Percentiles rank a stretch among this genome's conserved stretches.
phyloP scores from a whole-genome alignment of 2,329 filamentous ascomycete species.

The Monilinia fructigena region DNA sequence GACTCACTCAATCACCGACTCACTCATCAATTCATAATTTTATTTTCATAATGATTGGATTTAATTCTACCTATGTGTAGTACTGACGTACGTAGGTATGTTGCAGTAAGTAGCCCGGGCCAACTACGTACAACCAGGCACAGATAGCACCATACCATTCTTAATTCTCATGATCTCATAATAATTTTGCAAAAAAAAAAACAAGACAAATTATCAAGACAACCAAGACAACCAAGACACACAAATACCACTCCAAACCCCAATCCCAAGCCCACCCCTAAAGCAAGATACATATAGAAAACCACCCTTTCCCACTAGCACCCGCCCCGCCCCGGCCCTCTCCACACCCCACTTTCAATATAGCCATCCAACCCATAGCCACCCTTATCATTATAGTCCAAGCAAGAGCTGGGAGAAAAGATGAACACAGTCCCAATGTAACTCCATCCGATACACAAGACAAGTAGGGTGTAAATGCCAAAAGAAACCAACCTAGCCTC shows the following conservation, averaged over 20 bases:
- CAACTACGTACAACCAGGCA: slow-evolving; percentile 8
- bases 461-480: slow-evolving; percentile 14
- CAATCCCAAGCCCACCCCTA: not conserved
- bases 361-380: slow-evolving; percentile 16
- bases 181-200: slow-evolving; percentile 13
- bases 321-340: slow-evolving; percentile 3
- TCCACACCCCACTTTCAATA: slow-evolving; percentile 15
- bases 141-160: slow-evolving; percentile 11
- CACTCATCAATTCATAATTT: not conserved
- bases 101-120: slow-evolving; percentile 4
- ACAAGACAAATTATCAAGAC: slow-evolving; percentile 12
- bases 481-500: slow-evolving; percentile 15
- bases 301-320: slow-evolving; percentile 8
- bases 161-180: slow-evolving; percentile 16
- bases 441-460: slow-evolving; percentile 18
- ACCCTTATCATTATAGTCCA: slow-evolving; percentile 16
- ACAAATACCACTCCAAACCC: slow-evolving; percentile 7
- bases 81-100: slow-evolving; percentile 17
- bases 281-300: slow-evolving; percentile 13
- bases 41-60: slow-evolving; percentile 13
- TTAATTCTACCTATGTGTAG: slow-evolving; percentile 10
- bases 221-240: slow-evolving; percentile 13
- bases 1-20: not conserved
- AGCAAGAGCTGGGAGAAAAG: slow-evolving; percentile 7
- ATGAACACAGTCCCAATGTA: slow-evolving; percentile 11